Conservation (phyloP, 305 asterid species). For the Salvia sclarea region DNA sequence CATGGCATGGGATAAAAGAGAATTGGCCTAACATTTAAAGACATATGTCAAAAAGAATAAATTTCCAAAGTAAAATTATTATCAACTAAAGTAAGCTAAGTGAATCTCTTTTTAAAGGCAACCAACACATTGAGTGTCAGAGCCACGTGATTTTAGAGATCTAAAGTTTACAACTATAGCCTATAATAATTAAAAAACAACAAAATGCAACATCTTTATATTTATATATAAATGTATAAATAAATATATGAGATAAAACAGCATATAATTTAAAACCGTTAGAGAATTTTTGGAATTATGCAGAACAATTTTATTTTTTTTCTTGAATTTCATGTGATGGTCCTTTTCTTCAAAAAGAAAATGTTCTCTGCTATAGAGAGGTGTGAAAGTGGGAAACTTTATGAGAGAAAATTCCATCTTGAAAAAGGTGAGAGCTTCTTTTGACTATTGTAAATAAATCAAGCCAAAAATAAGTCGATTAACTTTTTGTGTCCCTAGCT, state of each 20-base stretch:
- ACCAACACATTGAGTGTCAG: conserved; percentile 31
- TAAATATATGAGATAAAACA: neutral
- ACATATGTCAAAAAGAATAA: neutral
- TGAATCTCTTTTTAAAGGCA: conserved; percentile 34
- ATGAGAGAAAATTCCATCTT: conserved; percentile 29
- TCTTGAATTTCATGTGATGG: conserved; percentile 32
- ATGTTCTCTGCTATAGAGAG: conserved; percentile 32
- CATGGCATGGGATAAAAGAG: conserved; percentile 23
- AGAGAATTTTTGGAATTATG: conserved; percentile 10
- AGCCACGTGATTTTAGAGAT: conserved; percentile 40
- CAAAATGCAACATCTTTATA: neutral
- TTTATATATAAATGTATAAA: neutral
- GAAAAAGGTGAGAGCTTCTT: conserved; percentile 37
- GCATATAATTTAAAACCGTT: neutral
- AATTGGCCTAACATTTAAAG: conserved; percentile 27
- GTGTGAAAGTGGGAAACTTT: conserved; percentile 42
- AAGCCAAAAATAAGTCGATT: neutral
- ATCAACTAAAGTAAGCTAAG: conserved; percentile 30
- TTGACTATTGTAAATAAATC: conserved; percentile 37
- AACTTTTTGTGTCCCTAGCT: conserved; percentile 31
- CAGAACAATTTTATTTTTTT: neutral
- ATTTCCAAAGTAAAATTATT: neutral
- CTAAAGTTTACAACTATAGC: neutral
- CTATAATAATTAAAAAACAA: neutral
- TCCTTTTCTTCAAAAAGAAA: conserved; percentile 36